These are phyloP conservation scores for Pseudocercospora macadamiae DNA, from an alignment of 2,329 filamentous ascomycete genomes.

Conservation along the genomic window DNA sequence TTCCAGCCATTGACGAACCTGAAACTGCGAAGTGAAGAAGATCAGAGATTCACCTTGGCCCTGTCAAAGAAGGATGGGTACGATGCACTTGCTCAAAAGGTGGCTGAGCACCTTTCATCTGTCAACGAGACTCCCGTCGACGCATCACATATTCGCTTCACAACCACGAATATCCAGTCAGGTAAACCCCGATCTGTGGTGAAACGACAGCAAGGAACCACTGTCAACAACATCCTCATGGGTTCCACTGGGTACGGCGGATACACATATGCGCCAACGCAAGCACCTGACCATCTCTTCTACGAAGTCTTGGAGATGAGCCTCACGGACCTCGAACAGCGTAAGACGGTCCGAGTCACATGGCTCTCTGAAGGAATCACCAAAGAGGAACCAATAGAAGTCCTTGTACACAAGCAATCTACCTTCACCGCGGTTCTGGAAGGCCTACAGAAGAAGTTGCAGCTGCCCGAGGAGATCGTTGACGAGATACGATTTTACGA, in stretches of 20 bases:
- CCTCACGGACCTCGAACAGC: constrained; percentile 87
- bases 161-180: constrained; percentile 75
- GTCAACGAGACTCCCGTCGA: constrained; percentile 58
- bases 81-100: constrained; percentile 80
- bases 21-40: constrained; percentile 47
- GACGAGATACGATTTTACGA: constrained; percentile 81
- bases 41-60: constrained; percentile 72
- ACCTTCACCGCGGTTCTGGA: constrained; percentile 77
- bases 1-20: constrained; percentile 42
- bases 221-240: constrained; percentile 76
- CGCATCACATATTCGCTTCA: constrained; percentile 87
- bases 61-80: constrained; percentile 89
- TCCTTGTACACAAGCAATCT: constrained; percentile 86
- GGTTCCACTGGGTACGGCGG: constrained; percentile 66
- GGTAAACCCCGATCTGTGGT: constrained; percentile 78
- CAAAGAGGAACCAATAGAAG: constrained; percentile 83
- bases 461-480: constrained; percentile 74
- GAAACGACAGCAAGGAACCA: constrained; percentile 71
- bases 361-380: constrained; percentile 88
- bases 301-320: constrained; percentile 96
- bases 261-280: constrained; percentile 66
- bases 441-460: constrained; percentile 77
- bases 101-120: constrained; percentile 69
- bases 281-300: constrained; percentile 71
- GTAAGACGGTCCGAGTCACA: constrained; percentile 80